Evolutionary conservation across 2,329 filamentous ascomycete genomes (phyloP).

Genomic region (Phyllosticta capitalensis): DNA sequence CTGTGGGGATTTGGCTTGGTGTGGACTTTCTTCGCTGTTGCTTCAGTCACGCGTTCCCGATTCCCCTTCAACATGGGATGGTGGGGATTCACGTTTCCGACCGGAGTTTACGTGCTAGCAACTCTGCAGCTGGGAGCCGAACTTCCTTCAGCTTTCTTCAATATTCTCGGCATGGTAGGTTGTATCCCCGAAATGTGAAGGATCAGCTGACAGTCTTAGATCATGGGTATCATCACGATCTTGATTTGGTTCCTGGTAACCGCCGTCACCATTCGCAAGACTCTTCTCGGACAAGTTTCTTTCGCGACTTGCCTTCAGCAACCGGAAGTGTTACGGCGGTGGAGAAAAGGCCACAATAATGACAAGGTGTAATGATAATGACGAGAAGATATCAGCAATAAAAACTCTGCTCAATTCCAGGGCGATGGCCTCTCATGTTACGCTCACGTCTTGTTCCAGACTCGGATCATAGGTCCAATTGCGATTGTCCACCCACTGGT

Average conservation of each 20-base stretch:
- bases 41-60: slow-evolving; percentile 35
- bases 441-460: not conserved
- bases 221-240: slow-evolving; percentile 43
- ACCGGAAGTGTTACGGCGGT: not conserved
- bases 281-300: slow-evolving; percentile 42
- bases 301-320: slow-evolving; percentile 16
- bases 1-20: slow-evolving; percentile 49
- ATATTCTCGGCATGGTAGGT: slow-evolving; percentile 40
- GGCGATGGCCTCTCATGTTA: not conserved
- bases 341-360: not conserved
- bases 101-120: slow-evolving; percentile 46
- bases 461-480: not conserved
- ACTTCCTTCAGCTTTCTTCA: slow-evolving; percentile 47
- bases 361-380: not conserved
- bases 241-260: slow-evolving; percentile 49
- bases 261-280: slow-evolving; percentile 39
- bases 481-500: not conserved
- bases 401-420: not conserved
- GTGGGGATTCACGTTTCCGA: slow-evolving; percentile 53
- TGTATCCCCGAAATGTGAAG: slow-evolving; percentile 17
- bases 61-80: slow-evolving; percentile 55
- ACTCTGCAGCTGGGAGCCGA: slow-evolving; percentile 42
- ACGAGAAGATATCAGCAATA: not conserved
- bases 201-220: slow-evolving; percentile 18
- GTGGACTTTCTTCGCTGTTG: slow-evolving; percentile 46